Evolutionary conservation across 2,329 filamentous ascomycete genomes (phyloP), one percentile per base, ranked within the genome.

Genomic region (Akanthomyces uredinophilus): DNA sequence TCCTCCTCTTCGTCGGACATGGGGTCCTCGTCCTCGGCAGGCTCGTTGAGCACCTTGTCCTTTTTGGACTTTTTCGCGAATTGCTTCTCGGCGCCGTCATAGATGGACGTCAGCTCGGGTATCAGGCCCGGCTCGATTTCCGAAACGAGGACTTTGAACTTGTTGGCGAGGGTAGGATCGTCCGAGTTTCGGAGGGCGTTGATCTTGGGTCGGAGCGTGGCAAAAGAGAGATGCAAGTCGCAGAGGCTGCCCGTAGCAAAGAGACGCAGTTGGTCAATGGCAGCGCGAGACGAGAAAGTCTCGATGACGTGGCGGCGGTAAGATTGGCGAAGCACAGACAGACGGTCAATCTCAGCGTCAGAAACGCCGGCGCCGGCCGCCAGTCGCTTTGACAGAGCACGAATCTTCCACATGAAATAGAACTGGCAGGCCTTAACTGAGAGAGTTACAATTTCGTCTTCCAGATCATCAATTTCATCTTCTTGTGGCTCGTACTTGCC

Each of bases 341-440:
- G 77, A 24, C 82, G 75, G 67, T 89, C 85, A 35, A 92, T 77
- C 8, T 86, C 83, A 7, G 78, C 74, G 55, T 85, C 79, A 1
- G 85, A 70, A 60, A 91, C 74, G 58, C 77, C 81, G 4, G 79
- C 80, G 49, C 85, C 82, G 29, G 81, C 79, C 18, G 80, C 76
- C 41, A 91, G 73, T 18, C 82, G 74, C 60, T 81, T 78, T 65
- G 81, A 79, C 64, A 91, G 70, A 58, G 81, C 79, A 59, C 86
- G 84, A 24, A 89, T 83, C 71, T 95, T 94, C 95, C 95, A 99
- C 86, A 96, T 91, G 72, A 97, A 96, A 77, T 97, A 98, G 75
- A 96, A 92, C 52, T 92, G 82, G 56, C 89, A 82, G 2, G 87
- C 83, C 66, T 90, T 89, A 69, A 96, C 89, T 35, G 92, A 88